Evolutionary conservation across 257 asterid genomes (phyloP).

Genomic region (Ocimum tenuiflorum): DNA sequence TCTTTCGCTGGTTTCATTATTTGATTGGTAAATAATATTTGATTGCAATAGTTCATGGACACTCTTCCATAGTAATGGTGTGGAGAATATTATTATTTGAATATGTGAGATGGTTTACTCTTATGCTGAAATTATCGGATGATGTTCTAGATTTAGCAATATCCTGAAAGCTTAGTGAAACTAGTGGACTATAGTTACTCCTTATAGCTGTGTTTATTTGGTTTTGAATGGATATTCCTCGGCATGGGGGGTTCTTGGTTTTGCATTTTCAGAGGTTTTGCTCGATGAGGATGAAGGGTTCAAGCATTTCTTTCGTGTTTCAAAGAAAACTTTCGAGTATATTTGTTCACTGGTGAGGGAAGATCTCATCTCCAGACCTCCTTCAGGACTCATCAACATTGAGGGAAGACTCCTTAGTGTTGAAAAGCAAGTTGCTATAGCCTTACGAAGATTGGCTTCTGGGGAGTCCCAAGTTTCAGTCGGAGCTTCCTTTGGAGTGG

Average conservation of each 20-base stretch:
- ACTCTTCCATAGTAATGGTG: background rate
- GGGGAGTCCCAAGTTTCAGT: constrained; percentile 97
- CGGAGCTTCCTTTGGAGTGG: constrained; percentile 94
- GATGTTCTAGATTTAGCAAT: background rate
- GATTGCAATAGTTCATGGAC: background rate
- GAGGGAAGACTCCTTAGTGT: constrained; percentile 97
- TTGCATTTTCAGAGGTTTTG: constrained; percentile 44
- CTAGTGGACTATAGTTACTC: background rate
- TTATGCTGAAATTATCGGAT: background rate
- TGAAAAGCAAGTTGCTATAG: constrained; percentile 96
- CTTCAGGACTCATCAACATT: constrained; percentile 93
- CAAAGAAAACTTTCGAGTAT: constrained; percentile 74
- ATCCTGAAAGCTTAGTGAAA: background rate
- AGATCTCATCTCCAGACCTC: constrained; percentile 94
- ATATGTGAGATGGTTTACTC: background rate
- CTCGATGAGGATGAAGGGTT: constrained; percentile 72
- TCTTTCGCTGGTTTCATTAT: background rate
- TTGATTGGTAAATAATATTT: background rate
- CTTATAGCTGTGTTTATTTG: background rate
- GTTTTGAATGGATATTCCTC: background rate
- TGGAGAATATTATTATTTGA: background rate
- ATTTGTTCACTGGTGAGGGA: constrained; percentile 82
- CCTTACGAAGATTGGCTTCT: constrained; percentile 79
- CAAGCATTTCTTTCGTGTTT: constrained; percentile 74
- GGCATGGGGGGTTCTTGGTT: background rate